These are phyloP conservation scores for Colletotrichum caudatum DNA, from an alignment of 2,329 filamentous ascomycete genomes.

Conservation along the genomic window DNA sequence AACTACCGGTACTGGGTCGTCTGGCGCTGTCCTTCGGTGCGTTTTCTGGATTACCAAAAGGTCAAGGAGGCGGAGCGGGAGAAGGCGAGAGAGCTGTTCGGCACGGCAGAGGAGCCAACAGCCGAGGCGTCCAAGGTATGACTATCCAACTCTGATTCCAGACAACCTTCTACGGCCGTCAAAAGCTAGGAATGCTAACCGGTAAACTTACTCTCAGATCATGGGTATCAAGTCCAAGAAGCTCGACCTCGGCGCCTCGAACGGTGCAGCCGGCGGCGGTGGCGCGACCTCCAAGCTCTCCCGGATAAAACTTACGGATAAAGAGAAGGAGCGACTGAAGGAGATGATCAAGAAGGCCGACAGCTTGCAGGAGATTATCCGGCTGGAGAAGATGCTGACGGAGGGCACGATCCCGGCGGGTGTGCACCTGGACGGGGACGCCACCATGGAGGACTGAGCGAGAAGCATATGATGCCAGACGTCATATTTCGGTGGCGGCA, in stretches of 20 bases:
- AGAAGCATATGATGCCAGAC: neutral
- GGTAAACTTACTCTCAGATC: constrained; percentile 63
- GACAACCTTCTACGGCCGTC: neutral
- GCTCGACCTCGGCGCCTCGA: constrained; percentile 69
- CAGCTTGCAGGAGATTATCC: constrained; percentile 89
- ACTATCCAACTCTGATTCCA: neutral
- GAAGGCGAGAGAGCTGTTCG: constrained; percentile 84
- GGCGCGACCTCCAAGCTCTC: constrained; percentile 72
- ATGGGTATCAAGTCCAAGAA: constrained; percentile 85
- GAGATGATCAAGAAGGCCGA: constrained; percentile 89
- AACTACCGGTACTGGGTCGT: constrained; percentile 94
- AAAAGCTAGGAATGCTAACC: neutral
- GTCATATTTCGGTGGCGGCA: neutral
- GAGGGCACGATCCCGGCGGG: constrained; percentile 87
- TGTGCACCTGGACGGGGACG: constrained; percentile 65
- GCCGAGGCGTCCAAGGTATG: constrained; percentile 78
- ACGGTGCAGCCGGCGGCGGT: constrained; percentile 51
- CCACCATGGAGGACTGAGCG: constrained; percentile 69
- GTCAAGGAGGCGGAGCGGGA: constrained; percentile 88
- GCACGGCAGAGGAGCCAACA: constrained; percentile 81
- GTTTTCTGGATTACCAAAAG: constrained; percentile 93
- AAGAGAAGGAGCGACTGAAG: constrained; percentile 87
- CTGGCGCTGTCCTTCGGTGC: constrained; percentile 85
- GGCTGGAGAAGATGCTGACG: constrained; percentile 89
- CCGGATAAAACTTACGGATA: constrained; percentile 86